Conservation (phyloP, 2,329 filamentous ascomycete genomes). For the Monosporascus ibericus region DNA sequence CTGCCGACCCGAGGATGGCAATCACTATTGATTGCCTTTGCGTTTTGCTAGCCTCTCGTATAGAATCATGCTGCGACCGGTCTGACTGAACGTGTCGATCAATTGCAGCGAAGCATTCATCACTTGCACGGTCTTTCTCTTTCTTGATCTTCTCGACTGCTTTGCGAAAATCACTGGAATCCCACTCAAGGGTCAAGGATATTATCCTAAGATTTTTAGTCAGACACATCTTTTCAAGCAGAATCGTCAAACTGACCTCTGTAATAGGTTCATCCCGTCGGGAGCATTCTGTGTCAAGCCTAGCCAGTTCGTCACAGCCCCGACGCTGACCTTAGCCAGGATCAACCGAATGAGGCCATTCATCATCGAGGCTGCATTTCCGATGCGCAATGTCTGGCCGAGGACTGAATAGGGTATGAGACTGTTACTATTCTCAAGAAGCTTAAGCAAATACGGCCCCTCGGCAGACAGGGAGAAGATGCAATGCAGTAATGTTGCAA, state of each 20-base stretch:
- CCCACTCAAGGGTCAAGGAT: conserved; percentile 66
- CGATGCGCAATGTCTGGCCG: conserved; percentile 66
- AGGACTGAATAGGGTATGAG: conserved; percentile 67
- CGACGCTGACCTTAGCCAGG: conserved; percentile 71
- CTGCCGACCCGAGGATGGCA: conserved; percentile 53
- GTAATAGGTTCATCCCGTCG: conserved; percentile 75
- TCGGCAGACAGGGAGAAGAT: conserved; percentile 68
- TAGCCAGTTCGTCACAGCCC: conserved; percentile 72
- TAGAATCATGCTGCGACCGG: conserved; percentile 51
- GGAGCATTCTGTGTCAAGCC: conserved; percentile 65
- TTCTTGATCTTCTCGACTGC: conserved; percentile 59
- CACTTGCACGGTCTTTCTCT: conserved; percentile 49
- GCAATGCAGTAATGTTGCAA: conserved; percentile 70
- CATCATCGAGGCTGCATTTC: conserved; percentile 79
- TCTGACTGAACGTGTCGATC: conserved; percentile 49
- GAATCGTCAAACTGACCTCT: conserved; percentile 34
- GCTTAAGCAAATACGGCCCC: conserved; percentile 65
- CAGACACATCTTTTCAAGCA: background rate
- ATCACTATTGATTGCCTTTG: conserved; percentile 55
- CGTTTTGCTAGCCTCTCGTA: conserved; percentile 48
- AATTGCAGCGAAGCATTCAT: conserved; percentile 56
- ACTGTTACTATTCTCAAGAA: conserved; percentile 64
- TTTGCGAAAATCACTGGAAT: conserved; percentile 64
- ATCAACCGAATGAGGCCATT: conserved; percentile 66
- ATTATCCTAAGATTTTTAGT: conserved; percentile 52